phyloP scores from a whole-genome alignment of 768 basidiomycete species.

The Symmetrospora coprosmae region DNA sequence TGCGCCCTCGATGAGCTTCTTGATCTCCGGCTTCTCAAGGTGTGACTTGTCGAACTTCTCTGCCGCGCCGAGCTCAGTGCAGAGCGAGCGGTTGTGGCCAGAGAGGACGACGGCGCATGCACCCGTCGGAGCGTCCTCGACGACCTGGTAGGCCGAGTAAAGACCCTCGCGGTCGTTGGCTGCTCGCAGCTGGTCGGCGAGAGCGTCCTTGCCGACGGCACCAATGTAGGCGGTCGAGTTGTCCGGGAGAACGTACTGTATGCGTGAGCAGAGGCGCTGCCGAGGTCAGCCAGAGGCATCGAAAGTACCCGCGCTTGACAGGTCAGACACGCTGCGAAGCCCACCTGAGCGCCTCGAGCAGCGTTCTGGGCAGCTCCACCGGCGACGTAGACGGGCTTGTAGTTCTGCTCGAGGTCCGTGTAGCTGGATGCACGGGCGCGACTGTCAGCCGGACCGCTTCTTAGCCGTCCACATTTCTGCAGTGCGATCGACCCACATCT shows the following conservation, averaged over 20 bases:
- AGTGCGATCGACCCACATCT: slow-evolving; percentile 50
- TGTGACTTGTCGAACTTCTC: slow-evolving; percentile 77
- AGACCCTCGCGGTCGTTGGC: slow-evolving; percentile 90
- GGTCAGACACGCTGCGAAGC: slow-evolving; percentile 35
- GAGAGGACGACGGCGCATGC: slow-evolving; percentile 94
- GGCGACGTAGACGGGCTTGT: slow-evolving; percentile 76
- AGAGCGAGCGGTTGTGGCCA: slow-evolving; percentile 74
- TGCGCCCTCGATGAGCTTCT: slow-evolving; percentile 61
- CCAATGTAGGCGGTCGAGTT: slow-evolving; percentile 85
- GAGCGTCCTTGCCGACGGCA: slow-evolving; percentile 81
- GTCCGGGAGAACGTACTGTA: slow-evolving; percentile 78
- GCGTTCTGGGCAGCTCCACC: slow-evolving; percentile 96
- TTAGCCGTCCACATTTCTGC: background rate
- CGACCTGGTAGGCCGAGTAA: slow-evolving; percentile 73
- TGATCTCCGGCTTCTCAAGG: slow-evolving; percentile 58
- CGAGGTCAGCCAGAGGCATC: too few species aligned
- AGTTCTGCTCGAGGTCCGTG: slow-evolving; percentile 62
- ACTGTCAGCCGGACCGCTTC: background rate
- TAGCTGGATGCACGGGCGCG: slow-evolving; percentile 63
- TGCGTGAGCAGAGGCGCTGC: too few species aligned
- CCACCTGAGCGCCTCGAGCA: slow-evolving; percentile 84
- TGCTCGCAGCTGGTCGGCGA: slow-evolving; percentile 69
- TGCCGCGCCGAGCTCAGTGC: slow-evolving; percentile 76
- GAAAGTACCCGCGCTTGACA: background rate
- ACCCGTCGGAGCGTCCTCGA: slow-evolving; percentile 74